Evolutionary conservation across 129 eudicot species (phyloP), one percentile per base, ranked within the genome.

Genomic region (Flaveria brownii): DNA sequence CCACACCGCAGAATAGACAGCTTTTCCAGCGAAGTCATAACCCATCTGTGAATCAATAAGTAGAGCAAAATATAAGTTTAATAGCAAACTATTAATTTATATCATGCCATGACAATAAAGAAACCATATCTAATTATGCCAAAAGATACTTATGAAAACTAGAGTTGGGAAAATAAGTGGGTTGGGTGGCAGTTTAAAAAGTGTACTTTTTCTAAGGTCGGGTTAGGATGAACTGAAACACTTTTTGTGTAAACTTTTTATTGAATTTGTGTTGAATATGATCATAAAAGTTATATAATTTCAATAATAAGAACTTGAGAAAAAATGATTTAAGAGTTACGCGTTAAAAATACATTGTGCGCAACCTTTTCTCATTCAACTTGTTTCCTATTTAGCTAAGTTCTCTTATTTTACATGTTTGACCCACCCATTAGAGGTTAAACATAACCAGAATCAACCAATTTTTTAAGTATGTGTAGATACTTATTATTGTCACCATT

Each of bases 1-100:
- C 97, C 97, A 91, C 45, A 88, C 93, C 56, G 91, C 97, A 50
- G 93, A 86, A 83, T 88, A 88, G 30, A 91, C 81, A 80, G 97
- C 89, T 84, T 88, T 91, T 43, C 97, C 91, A 41, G 97, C 91
- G 85, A 91, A 91, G 18, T 86, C 88, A 68, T 88, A 84, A 51
- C 96, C 93, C 97, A 88, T 88, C 97, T 91, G 84, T 64, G 79
- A 22, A 80, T 59, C 30, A 30, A 23, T 30, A 43, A 54, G 42
- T 9, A 22, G 15, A 63, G 15, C n/a, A 70, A 51, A 28, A 39
- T 11, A 56, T 14, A 13, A 26, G 43, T 14, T 77, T 10, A 39
- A 26, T 16, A 22, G 74, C 60, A 22, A 28, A 36, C 45, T 46
- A 18, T 3, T 22, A 71, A n/a, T 64, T 11, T 55, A 11, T 66